Conservation (phyloP, 495 filamentous ascomycete genomes). For the Penicillium herquei region DNA sequence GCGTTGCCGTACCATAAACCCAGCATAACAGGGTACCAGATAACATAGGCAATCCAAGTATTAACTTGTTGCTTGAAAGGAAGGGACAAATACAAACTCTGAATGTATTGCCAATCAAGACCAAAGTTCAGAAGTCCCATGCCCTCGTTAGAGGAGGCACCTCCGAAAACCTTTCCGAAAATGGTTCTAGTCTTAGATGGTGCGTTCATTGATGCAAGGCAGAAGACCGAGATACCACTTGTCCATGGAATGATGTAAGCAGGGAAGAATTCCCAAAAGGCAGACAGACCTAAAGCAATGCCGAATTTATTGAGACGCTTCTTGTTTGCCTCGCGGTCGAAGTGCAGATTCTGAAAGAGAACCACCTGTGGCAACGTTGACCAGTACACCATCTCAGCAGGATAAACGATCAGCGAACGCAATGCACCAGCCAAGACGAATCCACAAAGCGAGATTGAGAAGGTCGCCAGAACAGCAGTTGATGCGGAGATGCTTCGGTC, state of each 20-base stretch:
- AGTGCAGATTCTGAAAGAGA: constrained; percentile 19
- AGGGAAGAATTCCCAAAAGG: constrained; percentile 50
- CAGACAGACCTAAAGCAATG: constrained; percentile 10
- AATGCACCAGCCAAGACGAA: constrained; percentile 27
- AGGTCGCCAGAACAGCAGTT: constrained; percentile 12
- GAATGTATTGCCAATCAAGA: constrained; percentile 54
- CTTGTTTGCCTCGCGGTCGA: constrained; percentile 12
- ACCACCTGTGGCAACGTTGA: constrained; percentile 16
- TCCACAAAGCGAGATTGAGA: constrained; percentile 25
- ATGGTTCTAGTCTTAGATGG: constrained; percentile 14
- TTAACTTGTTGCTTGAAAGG: constrained; percentile 36
- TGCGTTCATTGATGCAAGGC: constrained; percentile 47
- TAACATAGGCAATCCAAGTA: constrained; percentile 41
- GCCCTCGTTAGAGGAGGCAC: constrained; percentile 45
- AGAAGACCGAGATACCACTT: constrained; percentile 49
- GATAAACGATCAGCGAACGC: constrained; percentile 20
- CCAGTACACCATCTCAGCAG: constrained; percentile 23
- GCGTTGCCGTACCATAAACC: constrained; percentile 48
- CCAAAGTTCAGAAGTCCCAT: constrained; percentile 40
- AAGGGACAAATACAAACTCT: constrained; percentile 26
- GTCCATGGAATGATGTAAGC: constrained; percentile 49
- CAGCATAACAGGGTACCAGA: constrained; percentile 42
- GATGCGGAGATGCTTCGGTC: constrained; percentile 6
- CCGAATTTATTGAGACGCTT: constrained; percentile 17
- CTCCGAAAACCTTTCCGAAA: constrained; percentile 43